phyloP scores from a whole-genome alignment of 2,329 filamentous ascomycete genomes.

The Aspergillus pseudotamarii region DNA sequence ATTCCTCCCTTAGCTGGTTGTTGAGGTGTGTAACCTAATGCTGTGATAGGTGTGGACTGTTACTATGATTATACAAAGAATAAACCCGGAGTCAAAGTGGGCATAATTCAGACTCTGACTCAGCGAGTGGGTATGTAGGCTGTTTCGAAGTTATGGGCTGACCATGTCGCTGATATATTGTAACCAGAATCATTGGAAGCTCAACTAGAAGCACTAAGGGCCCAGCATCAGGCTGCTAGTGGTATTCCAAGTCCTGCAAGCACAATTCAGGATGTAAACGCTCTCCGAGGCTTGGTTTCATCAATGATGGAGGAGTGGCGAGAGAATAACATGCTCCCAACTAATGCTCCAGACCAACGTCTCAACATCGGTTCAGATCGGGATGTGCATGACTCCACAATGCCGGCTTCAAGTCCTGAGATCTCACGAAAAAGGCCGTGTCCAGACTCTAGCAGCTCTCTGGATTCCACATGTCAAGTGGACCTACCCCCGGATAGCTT shows the following conservation, averaged over 20 bases:
- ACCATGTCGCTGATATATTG: background rate
- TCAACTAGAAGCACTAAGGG: background rate
- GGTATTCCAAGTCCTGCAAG: background rate
- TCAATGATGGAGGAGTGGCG: background rate
- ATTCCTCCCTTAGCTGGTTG: background rate
- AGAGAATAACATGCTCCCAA: background rate
- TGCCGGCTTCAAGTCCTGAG: background rate
- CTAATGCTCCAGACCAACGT: background rate
- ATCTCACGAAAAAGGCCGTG: background rate
- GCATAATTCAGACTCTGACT: background rate
- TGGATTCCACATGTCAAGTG: background rate
- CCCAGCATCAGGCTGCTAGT: background rate
- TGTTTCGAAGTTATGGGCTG: no score
- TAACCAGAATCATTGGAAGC: background rate
- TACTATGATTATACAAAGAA: background rate
- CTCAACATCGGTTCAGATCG: background rate
- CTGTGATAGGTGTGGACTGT: background rate
- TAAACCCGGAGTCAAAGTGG: background rate
- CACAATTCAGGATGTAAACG: background rate
- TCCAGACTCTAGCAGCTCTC: background rate
- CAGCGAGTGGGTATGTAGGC: background rate
- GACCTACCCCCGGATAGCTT: conserved; percentile 18
- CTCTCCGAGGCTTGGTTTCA: background rate
- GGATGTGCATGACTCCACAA: background rate
- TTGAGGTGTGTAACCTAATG: background rate